These are phyloP conservation scores for Tubosaeta sp. DNA, from an alignment of 768 basidiomycete genomes.

Conservation along the genomic window DNA sequence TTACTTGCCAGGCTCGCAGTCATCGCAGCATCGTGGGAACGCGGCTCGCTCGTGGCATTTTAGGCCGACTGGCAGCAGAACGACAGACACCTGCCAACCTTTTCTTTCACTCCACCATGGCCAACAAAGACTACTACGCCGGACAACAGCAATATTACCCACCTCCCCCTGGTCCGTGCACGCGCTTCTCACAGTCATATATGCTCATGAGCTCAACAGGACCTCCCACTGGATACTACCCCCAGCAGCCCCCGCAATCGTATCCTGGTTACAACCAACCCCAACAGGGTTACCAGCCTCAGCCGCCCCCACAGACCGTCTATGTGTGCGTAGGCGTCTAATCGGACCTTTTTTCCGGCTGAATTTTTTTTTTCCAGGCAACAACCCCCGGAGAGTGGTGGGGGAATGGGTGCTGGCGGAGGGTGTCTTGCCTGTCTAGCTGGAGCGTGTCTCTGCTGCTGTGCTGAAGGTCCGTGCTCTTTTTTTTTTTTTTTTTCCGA, in stretches of 20 bases:
- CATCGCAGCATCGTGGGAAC: slow-evolving; percentile 18
- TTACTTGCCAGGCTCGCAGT: background rate
- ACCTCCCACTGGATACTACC: slow-evolving; percentile 59
- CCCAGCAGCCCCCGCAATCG: slow-evolving; percentile 66
- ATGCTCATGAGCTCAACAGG: slow-evolving; percentile 40
- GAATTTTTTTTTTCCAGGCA: slow-evolving; percentile 29
- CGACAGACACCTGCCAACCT: slow-evolving; percentile 13
- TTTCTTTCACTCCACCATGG: slow-evolving; percentile 41
- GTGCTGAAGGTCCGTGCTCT: slow-evolving; percentile 41
- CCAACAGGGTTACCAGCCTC: slow-evolving; percentile 42
- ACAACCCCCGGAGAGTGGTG: slow-evolving; percentile 36
- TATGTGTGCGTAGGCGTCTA: slow-evolving; percentile 56
- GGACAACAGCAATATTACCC: slow-evolving; percentile 53
- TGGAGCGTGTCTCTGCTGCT: slow-evolving; percentile 46
- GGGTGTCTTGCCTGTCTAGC: slow-evolving; percentile 47
- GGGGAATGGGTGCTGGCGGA: slow-evolving; percentile 27
- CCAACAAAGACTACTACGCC: slow-evolving; percentile 71
- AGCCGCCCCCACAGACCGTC: slow-evolving; percentile 76
- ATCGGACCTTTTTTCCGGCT: background rate
- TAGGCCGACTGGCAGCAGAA: slow-evolving; percentile 14
- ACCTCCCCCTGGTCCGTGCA: slow-evolving; percentile 41
- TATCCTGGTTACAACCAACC: slow-evolving; percentile 47
- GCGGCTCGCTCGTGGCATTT: slow-evolving; percentile 15
- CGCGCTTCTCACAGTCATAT: background rate
- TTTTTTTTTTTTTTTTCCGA: slow-evolving; percentile 11